A percentile compares a stretch with the other conserved stretches of the same genome.
phyloP scores from a whole-genome alignment of 2,329 filamentous ascomycete species.

The Monosporascus sp. region DNA sequence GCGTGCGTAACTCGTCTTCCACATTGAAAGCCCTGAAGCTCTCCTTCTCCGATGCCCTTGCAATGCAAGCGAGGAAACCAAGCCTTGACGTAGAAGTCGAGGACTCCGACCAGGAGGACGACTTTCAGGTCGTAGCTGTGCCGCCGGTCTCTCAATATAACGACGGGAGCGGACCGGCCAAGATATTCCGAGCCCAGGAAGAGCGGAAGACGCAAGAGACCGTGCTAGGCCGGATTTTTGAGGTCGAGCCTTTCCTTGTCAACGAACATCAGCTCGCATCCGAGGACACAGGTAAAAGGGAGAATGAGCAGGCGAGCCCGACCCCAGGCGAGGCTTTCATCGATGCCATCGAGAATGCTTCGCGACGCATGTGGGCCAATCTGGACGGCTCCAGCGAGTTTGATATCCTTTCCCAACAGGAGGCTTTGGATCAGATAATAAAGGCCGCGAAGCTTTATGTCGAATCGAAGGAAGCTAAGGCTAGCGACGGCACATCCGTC shows the following conservation, averaged over 20 bases:
- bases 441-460: constrained; percentile 48
- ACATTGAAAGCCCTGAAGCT: constrained; percentile 51
- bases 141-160: constrained; percentile 19
- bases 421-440: constrained; percentile 45
- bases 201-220: constrained; percentile 51
- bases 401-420: constrained; percentile 31
- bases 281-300: constrained; percentile 21
- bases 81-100: constrained; percentile 36
- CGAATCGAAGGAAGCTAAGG: constrained; percentile 29
- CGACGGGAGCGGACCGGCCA: constrained; percentile 38
- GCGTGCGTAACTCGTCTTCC: constrained; percentile 48
- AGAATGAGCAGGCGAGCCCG: constrained; percentile 16
- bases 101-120: constrained; percentile 50
- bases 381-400: constrained; percentile 31
- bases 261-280: constrained; percentile 28
- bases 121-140: constrained; percentile 42
- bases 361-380: constrained; percentile 37
- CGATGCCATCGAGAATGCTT: constrained; percentile 34
- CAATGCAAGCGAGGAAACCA: constrained; percentile 40
- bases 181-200: constrained; percentile 43
- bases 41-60: constrained; percentile 52
- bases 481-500: neutral
- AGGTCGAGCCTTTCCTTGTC: constrained; percentile 36
- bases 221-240: constrained; percentile 48
- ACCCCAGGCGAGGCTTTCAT: constrained; percentile 28